Evolutionary conservation across 2,329 filamentous ascomycete genomes (phyloP), one percentile per base, ranked within the genome.

Genomic region (Aspergillus ruber): DNA sequence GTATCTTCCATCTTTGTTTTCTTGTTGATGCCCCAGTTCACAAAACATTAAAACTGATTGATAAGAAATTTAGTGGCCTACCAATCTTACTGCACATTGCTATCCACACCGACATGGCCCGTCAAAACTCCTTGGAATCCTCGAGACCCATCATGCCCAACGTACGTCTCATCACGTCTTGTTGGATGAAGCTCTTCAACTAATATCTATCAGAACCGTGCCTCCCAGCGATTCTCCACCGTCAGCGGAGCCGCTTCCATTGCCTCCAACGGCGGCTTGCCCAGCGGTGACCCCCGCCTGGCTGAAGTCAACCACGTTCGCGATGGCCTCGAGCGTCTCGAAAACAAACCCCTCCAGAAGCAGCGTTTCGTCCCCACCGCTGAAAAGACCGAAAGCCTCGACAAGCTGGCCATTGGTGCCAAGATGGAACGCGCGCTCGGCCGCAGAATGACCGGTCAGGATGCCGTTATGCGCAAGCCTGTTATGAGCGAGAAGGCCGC

Each of bases 341-440:
- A 94, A 70, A 93, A 95, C 76, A 89, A 88, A 71, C 86, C 86
- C 43, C 82, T 95, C 23, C 75, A 82, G 58, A 81, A 85, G 60
- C 90, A 96, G 74, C 85, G 90, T 58, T 90, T 90, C 63, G 77
- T 82, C 48, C 81, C 90, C 54, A 86, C 77, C 65, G 81, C 85
- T 53, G 83, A 91, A 69, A 94, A 95, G 77, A 82, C 79, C 17
- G 86, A 88, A 61, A 84, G 86, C 65, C 76, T 95, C 69, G 84
- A 83, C 74, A 94, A 94, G 74, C 79, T 95, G 49, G 90, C 90
- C 33, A 80, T 95, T 45, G 87, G 90, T 42, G 90, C 90, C 51
- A 95, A 95, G 74, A 81, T 95, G 36, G 90, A 95, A 67, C 83
- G 90, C 51, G 90, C 90, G 18, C 81, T 96, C 47, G 85, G 85